Conservation (phyloP, 2,329 filamentous ascomycete genomes). For the Aspergillus sp. region DNA sequence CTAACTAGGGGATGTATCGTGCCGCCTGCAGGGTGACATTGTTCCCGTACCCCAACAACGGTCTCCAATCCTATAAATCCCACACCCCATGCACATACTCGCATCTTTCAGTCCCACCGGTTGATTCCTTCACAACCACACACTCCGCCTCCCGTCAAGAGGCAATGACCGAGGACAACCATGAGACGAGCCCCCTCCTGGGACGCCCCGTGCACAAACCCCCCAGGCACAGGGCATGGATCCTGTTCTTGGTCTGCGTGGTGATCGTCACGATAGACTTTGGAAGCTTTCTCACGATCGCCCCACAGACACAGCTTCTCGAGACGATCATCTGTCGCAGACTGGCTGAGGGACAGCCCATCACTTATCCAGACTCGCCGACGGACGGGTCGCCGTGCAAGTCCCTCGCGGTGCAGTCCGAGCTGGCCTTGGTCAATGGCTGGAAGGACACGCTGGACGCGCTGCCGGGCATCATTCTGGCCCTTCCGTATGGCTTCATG, state of each 20-base stretch:
- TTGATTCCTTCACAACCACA: too few species aligned
- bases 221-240: neutral
- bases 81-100: too few species aligned
- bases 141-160: too few species aligned
- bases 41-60: too few species aligned
- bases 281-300: slow-evolving; percentile 9
- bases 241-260: slow-evolving; percentile 7
- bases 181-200: neutral
- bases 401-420: slow-evolving; percentile 9
- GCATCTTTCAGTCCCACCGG: too few species aligned
- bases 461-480: slow-evolving; percentile 11
- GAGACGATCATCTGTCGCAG: slow-evolving; percentile 14
- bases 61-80: too few species aligned
- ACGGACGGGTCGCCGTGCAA: slow-evolving; percentile 4
- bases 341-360: neutral
- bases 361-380: neutral
- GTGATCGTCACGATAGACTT: slow-evolving; percentile 11
- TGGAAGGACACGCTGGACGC: slow-evolving; percentile 12
- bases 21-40: too few species aligned
- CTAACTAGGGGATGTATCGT: too few species aligned
- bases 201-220: neutral
- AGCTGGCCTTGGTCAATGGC: slow-evolving; percentile 12
- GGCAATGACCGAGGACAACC: neutral
- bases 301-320: slow-evolving; percentile 13
- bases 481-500: slow-evolving; percentile 14